These are phyloP conservation scores for Aquanectria penicillioides DNA, from an alignment of 2,329 filamentous ascomycete species.

Conservation along the genomic window DNA sequence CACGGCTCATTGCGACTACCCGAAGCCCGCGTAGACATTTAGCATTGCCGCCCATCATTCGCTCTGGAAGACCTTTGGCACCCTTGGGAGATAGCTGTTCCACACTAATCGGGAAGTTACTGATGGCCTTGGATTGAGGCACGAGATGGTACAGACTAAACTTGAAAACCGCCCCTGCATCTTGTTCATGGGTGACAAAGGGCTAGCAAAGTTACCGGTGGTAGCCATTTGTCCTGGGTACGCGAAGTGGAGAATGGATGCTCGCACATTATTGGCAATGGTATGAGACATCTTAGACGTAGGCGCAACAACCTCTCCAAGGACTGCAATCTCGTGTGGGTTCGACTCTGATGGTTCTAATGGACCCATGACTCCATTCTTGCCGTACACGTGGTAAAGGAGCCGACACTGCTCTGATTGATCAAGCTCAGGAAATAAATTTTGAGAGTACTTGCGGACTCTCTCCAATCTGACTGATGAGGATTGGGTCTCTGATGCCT, in stretches of 20 bases:
- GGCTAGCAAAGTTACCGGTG: constrained; percentile 57
- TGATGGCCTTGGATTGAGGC: constrained; percentile 53
- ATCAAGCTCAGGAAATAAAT: constrained; percentile 32
- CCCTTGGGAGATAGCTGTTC: constrained; percentile 43
- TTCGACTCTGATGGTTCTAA: constrained; percentile 37
- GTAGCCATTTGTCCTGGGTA: constrained; percentile 61
- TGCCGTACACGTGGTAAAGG: constrained; percentile 57
- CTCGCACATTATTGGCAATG: constrained; percentile 52
- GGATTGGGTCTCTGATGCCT: constrained; percentile 55
- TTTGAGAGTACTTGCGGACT: constrained; percentile 40
- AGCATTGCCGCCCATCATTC: neutral
- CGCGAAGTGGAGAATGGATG: constrained; percentile 54
- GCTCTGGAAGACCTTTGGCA: neutral
- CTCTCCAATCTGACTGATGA: constrained; percentile 52
- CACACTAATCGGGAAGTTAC: constrained; percentile 58
- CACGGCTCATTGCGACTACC: constrained; percentile 76
- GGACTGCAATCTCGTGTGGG: constrained; percentile 54
- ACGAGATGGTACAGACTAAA: constrained; percentile 61
- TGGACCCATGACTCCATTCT: constrained; percentile 47
- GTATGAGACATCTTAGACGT: constrained; percentile 54
- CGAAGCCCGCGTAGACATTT: constrained; percentile 66
- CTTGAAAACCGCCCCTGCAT: constrained; percentile 48
- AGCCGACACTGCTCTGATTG: constrained; percentile 48
- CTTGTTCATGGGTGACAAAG: constrained; percentile 37
- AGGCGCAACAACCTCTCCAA: constrained; percentile 56